phyloP scores from a whole-genome alignment of 495 filamentous ascomycete genomes.

The Hamigera avellanea region DNA sequence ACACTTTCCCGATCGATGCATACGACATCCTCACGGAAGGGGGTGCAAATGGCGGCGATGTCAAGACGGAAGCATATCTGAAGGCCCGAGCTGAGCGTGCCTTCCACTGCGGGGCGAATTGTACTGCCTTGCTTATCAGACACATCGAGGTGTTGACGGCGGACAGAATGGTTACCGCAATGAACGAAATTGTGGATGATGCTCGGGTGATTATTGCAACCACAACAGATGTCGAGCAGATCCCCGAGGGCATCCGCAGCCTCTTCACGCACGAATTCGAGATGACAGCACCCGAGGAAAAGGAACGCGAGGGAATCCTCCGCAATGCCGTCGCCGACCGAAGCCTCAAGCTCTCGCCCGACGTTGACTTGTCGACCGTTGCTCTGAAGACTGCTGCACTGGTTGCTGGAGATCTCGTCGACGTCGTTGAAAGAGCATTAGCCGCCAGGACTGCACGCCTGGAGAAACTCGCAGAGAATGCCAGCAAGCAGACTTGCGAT shows the following conservation, averaged over 20 bases:
- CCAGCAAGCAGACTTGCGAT: constrained; percentile 21
- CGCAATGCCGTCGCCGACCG: constrained; percentile 63
- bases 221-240: constrained; percentile 86
- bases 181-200: constrained; percentile 66
- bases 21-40: constrained; percentile 90
- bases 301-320: constrained; percentile 80
- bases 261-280: constrained; percentile 95
- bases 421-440: constrained; percentile 83
- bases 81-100: constrained; percentile 81
- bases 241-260: constrained; percentile 78
- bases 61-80: constrained; percentile 84
- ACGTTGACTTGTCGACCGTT: constrained; percentile 72
- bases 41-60: constrained; percentile 72
- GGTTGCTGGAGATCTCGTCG: constrained; percentile 85
- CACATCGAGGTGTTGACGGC: constrained; percentile 88
- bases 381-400: constrained; percentile 93
- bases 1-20: constrained; percentile 80
- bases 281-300: constrained; percentile 84
- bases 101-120: constrained; percentile 73
- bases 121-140: constrained; percentile 68
- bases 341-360: constrained; percentile 57
- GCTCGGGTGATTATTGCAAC: constrained; percentile 79
- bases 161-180: constrained; percentile 71
- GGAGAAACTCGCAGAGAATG: constrained; percentile 47
- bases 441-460: constrained; percentile 63